Evolutionary conservation across 176 grass and related monocot genomes (phyloP).

Genomic region (Leersia perrieri): DNA sequence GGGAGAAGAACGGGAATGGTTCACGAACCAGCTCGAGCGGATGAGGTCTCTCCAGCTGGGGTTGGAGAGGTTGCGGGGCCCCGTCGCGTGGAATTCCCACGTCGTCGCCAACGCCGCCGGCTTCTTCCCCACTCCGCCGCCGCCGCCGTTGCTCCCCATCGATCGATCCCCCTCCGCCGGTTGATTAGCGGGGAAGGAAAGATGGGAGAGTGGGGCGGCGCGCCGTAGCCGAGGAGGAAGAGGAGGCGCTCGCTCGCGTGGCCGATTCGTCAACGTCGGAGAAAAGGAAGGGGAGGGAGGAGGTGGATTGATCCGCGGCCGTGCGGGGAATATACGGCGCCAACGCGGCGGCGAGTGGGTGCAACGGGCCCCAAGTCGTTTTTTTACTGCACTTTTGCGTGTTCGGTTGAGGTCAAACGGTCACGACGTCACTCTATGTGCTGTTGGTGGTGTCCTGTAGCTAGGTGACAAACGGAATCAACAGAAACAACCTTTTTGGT

Average conservation of each 20-base stretch:
- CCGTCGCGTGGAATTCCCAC: constrained; percentile 77
- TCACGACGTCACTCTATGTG: neutral
- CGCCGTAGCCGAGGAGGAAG: neutral
- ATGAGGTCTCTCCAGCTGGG: constrained; percentile 90
- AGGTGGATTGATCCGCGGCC: neutral
- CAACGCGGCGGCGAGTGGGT: neutral
- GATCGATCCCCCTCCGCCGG: constrained; percentile 19
- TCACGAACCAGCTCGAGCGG: constrained; percentile 57
- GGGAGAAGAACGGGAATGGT: neutral
- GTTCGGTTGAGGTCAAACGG: neutral
- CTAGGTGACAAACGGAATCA: neutral
- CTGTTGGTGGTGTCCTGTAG: neutral
- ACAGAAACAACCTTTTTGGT: neutral
- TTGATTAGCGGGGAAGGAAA: constrained; percentile 19
- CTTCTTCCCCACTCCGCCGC: too few species aligned
- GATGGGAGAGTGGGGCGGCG: neutral
- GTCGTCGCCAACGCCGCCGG: constrained; percentile 11
- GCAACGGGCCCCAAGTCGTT: neutral
- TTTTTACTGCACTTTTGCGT: neutral
- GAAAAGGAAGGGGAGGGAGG: neutral
- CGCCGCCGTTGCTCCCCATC: constrained; percentile 36
- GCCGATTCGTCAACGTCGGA: neutral
- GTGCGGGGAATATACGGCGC: neutral
- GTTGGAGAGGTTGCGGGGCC: constrained; percentile 73
- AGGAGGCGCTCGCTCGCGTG: neutral